Base-by-base conservation (phyloP, 148 eudicot species). In the Chenopodium formosanum region DNA sequence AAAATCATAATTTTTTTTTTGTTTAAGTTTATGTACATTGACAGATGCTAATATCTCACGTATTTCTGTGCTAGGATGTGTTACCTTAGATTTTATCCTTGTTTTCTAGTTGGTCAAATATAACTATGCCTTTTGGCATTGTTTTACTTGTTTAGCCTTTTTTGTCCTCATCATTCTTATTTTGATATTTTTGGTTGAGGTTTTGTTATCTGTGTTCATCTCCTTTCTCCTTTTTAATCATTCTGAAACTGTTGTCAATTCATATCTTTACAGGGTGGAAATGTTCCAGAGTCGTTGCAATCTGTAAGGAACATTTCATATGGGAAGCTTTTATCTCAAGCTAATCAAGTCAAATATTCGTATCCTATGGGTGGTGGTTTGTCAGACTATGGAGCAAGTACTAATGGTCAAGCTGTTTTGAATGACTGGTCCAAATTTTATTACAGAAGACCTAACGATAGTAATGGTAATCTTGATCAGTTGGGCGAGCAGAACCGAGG, bases 401-500 rank as follows among this genome's bases (percentile, higher is more conserved):
- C 83, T 70, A 86, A 86, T 78, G 87, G 84, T 25, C 86, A 81
- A 66, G 86, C 80, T 10, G 71, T 80, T 65, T 47, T 77, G 19
- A 90, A 90, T 78, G 92, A 88, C 84, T 86, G 85, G 84, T 77
- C 93, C 73, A 91, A 94, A 83, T 78, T 80, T 77, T 84, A 82
- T 40, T 74, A 79, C 67, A 89, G 88, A 63, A 86, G 84, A 62
- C 80, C 80, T n/a, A 87, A 81, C 85, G 94, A 87, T 78, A 73
- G 64, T 56, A 86, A 83, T 83, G 90, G 85, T 76, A 82, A 76
- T 74, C 79, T 86, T 77, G 94, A 89, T 87, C 79, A 81, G 76
- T 80, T 84, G 77, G 82, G 71, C 47, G 98, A 91, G 77, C 97
- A 90, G 78, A 90, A 91, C 80, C 88, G 88, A 32, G 95, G 95